These are phyloP conservation scores for Cantharellus anzutake DNA, from an alignment of 768 basidiomycete species.

Conservation along the genomic window DNA sequence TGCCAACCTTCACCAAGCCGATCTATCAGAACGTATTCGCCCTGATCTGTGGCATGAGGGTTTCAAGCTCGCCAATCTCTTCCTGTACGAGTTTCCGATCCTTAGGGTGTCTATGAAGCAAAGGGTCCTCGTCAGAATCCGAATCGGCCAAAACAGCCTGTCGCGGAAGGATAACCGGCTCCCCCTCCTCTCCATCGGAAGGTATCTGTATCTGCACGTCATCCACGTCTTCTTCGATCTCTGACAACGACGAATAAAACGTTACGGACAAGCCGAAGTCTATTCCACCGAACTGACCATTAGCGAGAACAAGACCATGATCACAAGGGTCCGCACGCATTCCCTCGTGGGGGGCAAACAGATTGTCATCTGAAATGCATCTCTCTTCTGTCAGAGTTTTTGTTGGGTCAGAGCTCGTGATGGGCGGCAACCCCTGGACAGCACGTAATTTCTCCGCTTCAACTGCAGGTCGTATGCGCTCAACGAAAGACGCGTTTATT, in stretches of 20 bases:
- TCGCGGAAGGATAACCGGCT: neutral
- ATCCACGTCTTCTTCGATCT: slow-evolving; percentile 20
- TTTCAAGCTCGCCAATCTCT: slow-evolving; percentile 58
- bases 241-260: neutral
- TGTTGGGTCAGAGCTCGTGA: neutral
- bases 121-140: slow-evolving; percentile 38
- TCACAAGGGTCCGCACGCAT: neutral
- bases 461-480: slow-evolving; percentile 1
- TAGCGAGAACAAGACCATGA: no score
- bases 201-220: neutral
- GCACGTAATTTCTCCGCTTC: slow-evolving; percentile 4
- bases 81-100: slow-evolving; percentile 55
- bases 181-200: neutral
- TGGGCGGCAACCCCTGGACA: neutral
- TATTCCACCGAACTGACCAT: no score
- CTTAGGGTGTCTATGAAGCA: slow-evolving; percentile 35
- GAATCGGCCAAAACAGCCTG: slow-evolving; percentile 3
- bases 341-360: slow-evolving; percentile 1
- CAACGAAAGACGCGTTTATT: slow-evolving; percentile 1
- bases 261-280: neutral
- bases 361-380: slow-evolving; percentile 10
- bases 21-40: slow-evolving; percentile 66
- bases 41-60: slow-evolving; percentile 44
- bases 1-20: slow-evolving; percentile 58
- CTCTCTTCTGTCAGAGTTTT: slow-evolving; percentile 19